Evolutionary conservation across 2,329 filamentous ascomycete genomes (phyloP).

Genomic region (Penicillium sp.): DNA sequence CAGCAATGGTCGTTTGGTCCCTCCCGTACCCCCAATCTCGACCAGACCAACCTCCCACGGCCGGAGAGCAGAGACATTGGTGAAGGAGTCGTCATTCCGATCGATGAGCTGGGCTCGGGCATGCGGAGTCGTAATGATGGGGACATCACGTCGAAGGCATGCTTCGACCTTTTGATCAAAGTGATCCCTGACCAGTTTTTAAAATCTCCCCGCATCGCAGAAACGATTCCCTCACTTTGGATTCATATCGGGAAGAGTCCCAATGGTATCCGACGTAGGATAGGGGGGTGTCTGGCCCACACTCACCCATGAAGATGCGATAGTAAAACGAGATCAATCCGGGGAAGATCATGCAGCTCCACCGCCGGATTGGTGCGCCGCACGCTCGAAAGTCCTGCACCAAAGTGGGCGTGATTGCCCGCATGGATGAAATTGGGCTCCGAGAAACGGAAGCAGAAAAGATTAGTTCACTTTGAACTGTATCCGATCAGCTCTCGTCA

Average conservation of each 20-base stretch:
- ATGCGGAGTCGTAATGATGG: constrained; percentile 59
- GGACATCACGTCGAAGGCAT: constrained; percentile 48
- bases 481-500: not conserved
- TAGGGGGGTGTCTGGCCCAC: not conserved
- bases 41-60: constrained; percentile 50
- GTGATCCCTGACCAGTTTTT: constrained; percentile 37
- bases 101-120: constrained; percentile 49
- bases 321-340: constrained; percentile 55
- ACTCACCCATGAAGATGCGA: constrained; percentile 57
- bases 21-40: constrained; percentile 28
- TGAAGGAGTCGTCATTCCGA: constrained; percentile 48
- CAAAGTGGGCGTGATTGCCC: constrained; percentile 61
- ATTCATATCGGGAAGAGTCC: no score
- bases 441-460: not conserved
- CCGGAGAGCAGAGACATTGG: constrained; percentile 50
- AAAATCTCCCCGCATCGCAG: no score
- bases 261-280: no score
- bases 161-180: constrained; percentile 51
- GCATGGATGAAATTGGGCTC: constrained; percentile 60
- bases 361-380: constrained; percentile 55
- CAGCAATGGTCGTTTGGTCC: constrained; percentile 37
- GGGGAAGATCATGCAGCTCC: constrained; percentile 54
- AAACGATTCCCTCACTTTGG: no score
- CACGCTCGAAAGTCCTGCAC: constrained; percentile 54
- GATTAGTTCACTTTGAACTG: not conserved